Conservation (phyloP, 768 basidiomycete species). For the Candolleomyces eurysporus region DNA sequence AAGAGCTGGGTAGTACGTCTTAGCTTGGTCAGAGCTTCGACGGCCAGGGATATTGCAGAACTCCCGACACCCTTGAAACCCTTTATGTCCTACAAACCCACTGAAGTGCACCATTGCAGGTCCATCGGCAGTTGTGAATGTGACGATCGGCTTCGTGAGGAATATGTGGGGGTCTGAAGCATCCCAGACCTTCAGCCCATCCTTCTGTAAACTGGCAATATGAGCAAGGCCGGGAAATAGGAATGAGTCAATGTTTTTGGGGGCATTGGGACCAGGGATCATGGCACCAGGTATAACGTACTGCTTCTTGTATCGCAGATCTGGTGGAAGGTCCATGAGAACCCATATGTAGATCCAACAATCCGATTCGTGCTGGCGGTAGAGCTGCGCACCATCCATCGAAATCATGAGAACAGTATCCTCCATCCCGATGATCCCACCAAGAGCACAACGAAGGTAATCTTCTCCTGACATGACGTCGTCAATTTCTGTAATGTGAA, state of each 20-base stretch:
- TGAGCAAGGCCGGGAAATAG: conserved; percentile 34
- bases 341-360: conserved; percentile 29
- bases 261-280: conserved; percentile 26
- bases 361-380: conserved; percentile 31
- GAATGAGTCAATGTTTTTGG: conserved; percentile 30
- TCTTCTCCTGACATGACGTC: conserved; percentile 25
- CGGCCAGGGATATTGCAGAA: background rate
- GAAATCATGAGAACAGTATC: conserved; percentile 30
- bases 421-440: conserved; percentile 20
- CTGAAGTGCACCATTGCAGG: conserved; percentile 29
- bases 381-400: conserved; percentile 38
- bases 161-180: conserved; percentile 14
- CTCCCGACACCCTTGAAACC: conserved; percentile 7
- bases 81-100: conserved; percentile 32
- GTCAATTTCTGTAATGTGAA: conserved; percentile 9
- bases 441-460: conserved; percentile 18
- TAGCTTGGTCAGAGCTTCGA: background rate
- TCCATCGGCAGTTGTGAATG: conserved; percentile 30
- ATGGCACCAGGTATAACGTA: conserved; percentile 19
- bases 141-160: conserved; percentile 16
- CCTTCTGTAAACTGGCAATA: conserved; percentile 25
- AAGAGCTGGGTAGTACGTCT: conserved; percentile 31
- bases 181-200: conserved; percentile 31
- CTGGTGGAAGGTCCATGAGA: conserved; percentile 22
- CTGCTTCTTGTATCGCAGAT: conserved; percentile 23